phyloP scores from a whole-genome alignment of 2,329 filamentous ascomycete genomes.

The Hypoxylon rubiginosum region DNA sequence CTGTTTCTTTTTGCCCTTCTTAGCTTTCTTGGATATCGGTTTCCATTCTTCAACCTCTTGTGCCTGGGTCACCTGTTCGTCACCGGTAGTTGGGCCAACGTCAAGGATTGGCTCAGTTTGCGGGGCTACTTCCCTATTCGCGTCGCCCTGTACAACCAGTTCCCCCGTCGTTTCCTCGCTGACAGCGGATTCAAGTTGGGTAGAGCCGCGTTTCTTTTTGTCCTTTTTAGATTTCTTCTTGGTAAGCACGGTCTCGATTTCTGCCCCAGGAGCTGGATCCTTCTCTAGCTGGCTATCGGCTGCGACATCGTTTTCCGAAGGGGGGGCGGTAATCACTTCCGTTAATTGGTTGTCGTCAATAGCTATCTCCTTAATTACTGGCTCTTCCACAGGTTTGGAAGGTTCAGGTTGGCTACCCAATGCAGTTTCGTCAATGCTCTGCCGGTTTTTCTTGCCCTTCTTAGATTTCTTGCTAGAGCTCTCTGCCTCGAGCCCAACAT shows the following conservation, averaged over 20 bases:
- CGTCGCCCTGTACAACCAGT: constrained; percentile 19
- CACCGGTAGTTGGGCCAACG: constrained; percentile 8
- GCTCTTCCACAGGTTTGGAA: constrained; percentile 20
- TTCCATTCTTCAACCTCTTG: constrained; percentile 20
- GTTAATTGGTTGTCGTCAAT: constrained; percentile 21
- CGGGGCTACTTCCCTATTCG: constrained; percentile 7
- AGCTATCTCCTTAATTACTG: constrained; percentile 17
- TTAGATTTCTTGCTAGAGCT: constrained; percentile 42
- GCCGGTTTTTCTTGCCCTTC: constrained; percentile 32
- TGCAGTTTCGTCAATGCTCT: constrained; percentile 26
- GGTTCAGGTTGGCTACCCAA: constrained; percentile 22
- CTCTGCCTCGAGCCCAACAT: constrained; percentile 31
- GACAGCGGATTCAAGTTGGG: constrained; percentile 32
- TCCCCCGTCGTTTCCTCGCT: constrained; percentile 32
- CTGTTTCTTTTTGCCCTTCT: constrained; percentile 38
- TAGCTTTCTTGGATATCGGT: constrained; percentile 30
- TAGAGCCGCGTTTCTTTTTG: constrained; percentile 41
- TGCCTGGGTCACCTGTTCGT: constrained; percentile 17
- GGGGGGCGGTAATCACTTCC: constrained; percentile 10
- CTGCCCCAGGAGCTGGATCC: constrained; percentile 26
- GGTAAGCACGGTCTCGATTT: constrained; percentile 33
- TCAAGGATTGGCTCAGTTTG: constrained; percentile 20
- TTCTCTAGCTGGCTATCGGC: constrained; percentile 26
- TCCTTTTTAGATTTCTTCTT: constrained; percentile 46
- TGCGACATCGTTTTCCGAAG: constrained; percentile 17